Evolutionary conservation across 2,329 filamentous ascomycete genomes (phyloP), one percentile per base, ranked within the genome.

Genomic region (Penicillium oxalicum): DNA sequence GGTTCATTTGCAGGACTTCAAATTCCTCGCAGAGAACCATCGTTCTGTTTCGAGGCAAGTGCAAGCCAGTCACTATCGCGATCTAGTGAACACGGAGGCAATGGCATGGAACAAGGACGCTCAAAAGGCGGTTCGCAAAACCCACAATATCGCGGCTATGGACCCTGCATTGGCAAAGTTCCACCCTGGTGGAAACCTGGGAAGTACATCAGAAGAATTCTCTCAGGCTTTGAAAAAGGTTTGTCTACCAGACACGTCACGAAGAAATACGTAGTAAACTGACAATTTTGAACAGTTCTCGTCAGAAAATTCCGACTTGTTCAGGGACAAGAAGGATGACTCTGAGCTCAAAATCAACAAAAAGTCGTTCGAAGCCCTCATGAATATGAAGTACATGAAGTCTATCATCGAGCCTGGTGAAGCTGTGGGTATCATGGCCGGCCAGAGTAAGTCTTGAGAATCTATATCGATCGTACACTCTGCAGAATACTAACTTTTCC

Each of bases 331-430:
- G 73, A 81, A 80, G 65, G 75, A 76, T 55, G 57, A 62, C 4
- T 58, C 63, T 35, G 56, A 61, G 60, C 75, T 51, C 65, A 68
- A 53, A 61, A 70, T 55, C 75, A 69, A 56, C 55, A 85, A 85
- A 66, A 90, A 87, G 70, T 85, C 83, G 24, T 93, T 91, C 53
- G 86, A 94, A 66, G 82, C 83, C 50, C 79, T 97, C 42, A 83
- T 97, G 64, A 86, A 91, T 53, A 84, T 94, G 65, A 95, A 97
- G 68, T 98, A 97, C 64, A 78, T 97, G 57, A 86, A 86, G 59
- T 95, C 91, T 2, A 79, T 96, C 7, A 87, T 96, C 25, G 91
- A 98, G 61, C 89, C 93, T 27, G 93, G 93, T 40, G 94, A 98
- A 73, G 91, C 93, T 26, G 91, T 98, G 26, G 93, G 93, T 57